Percentiles rank a stretch among this genome's conserved stretches.
Conservation (phyloP, 2,329 filamentous ascomycete species). For the Escovopsis weberi region DNA sequence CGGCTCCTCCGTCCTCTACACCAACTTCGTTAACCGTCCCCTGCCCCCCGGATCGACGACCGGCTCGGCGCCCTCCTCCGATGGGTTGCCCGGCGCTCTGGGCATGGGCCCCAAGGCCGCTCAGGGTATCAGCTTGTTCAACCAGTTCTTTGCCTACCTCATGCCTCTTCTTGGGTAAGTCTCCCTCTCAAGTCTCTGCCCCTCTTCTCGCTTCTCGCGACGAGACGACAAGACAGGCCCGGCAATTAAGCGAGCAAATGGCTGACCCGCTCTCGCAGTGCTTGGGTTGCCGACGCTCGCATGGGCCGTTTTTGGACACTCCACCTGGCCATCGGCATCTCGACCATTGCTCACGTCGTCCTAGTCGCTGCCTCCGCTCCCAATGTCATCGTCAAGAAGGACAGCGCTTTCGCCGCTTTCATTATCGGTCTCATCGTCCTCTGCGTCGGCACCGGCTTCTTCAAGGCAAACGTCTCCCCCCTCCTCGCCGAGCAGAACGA, state of each 20-base stretch:
- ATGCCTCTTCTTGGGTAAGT: constrained; percentile 41
- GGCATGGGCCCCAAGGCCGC: constrained; percentile 43
- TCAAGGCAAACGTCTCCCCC: constrained; percentile 68
- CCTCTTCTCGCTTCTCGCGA: not conserved
- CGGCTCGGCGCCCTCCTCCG: constrained; percentile 26
- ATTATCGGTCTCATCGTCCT: constrained; percentile 46
- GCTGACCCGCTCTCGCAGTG: constrained; percentile 15
- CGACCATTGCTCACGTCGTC: constrained; percentile 51
- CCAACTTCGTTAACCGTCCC: constrained; percentile 46
- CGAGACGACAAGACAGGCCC: not conserved
- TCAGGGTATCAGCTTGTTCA: constrained; percentile 35
- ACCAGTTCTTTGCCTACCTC: constrained; percentile 47
- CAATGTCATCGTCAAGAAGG: constrained; percentile 40
- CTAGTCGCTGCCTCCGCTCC: constrained; percentile 52
- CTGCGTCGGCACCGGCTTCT: constrained; percentile 57
- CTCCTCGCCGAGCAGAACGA: constrained; percentile 58
- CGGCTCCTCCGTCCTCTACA: constrained; percentile 53
- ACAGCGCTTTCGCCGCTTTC: constrained; percentile 48
- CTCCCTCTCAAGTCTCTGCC: not conserved
- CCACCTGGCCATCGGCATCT: constrained; percentile 49
- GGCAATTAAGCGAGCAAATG: no score
- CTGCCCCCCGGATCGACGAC: constrained; percentile 39
- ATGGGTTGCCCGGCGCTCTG: constrained; percentile 34
- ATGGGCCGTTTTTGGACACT: constrained; percentile 62
- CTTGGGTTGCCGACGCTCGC: constrained; percentile 51